Conservation (phyloP, 2,329 filamentous ascomycete species). For the Conoideocrella luteorostrata region DNA sequence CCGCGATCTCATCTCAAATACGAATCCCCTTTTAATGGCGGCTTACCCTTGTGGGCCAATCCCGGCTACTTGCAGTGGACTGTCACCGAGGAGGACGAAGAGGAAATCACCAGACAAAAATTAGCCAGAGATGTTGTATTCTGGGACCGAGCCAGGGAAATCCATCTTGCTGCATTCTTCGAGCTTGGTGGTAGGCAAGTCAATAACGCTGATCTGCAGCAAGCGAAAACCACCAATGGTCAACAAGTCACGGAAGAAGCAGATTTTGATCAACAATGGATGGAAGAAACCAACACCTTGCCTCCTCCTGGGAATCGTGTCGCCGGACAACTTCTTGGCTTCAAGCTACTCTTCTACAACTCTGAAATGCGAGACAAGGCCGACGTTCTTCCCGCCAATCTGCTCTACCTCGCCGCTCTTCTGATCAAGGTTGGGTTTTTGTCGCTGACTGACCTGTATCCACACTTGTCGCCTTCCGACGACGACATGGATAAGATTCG, state of each 20-base stretch:
- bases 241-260: slow-evolving; percentile 40
- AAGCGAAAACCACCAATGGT: slow-evolving; percentile 31
- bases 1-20: slow-evolving; percentile 54
- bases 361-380: slow-evolving; percentile 67
- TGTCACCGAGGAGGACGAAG: slow-evolving; percentile 63
- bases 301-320: slow-evolving; percentile 83
- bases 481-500: slow-evolving; percentile 72
- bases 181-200: slow-evolving; percentile 72
- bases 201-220: slow-evolving; percentile 49
- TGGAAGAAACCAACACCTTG: slow-evolving; percentile 70
- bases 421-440: slow-evolving; percentile 97
- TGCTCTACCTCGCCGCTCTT: slow-evolving; percentile 85
- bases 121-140: slow-evolving; percentile 66
- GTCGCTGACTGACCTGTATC: slow-evolving; percentile 82
- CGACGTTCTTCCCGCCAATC: slow-evolving; percentile 81
- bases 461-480: slow-evolving; percentile 82
- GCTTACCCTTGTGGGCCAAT: slow-evolving; percentile 80
- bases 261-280: slow-evolving; percentile 63
- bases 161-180: slow-evolving; percentile 80
- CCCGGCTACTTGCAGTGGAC: slow-evolving; percentile 61
- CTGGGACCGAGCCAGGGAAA: slow-evolving; percentile 70
- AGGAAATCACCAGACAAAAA: slow-evolving; percentile 48
- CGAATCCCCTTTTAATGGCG: slow-evolving; percentile 41
- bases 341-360: slow-evolving; percentile 94
- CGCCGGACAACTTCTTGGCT: slow-evolving; percentile 89